Conservation (phyloP, 108 stramenopile species). For the Craspedostauros australis region DNA sequence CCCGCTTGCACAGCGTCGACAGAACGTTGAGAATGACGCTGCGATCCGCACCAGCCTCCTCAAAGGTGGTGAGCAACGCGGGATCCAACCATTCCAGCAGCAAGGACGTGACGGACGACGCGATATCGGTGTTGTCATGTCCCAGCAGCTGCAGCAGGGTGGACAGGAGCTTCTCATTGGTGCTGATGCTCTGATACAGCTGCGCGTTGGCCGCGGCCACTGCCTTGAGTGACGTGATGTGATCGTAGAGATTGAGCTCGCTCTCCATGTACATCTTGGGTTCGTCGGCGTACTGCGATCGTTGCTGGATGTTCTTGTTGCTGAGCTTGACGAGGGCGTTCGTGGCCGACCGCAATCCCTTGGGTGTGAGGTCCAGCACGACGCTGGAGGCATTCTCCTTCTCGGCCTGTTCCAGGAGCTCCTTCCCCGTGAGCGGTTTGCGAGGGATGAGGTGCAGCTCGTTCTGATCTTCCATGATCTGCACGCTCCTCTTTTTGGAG, state of each 20-base stretch:
- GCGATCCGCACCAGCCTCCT: constrained; percentile 5
- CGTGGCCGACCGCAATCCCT: constrained; percentile 40
- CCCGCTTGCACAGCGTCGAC: constrained; percentile 5
- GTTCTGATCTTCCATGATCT: constrained; percentile 42
- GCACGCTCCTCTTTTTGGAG: constrained; percentile 20
- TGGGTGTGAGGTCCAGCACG: constrained; percentile 41
- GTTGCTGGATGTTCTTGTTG: constrained; percentile 39
- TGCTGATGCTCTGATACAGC: constrained; percentile 33
- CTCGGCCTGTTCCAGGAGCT: constrained; percentile 69
- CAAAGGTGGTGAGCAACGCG: constrained; percentile 16
- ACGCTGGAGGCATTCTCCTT: constrained; percentile 14
- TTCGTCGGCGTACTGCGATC: constrained; percentile 38
- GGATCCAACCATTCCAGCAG: constrained; percentile 72
- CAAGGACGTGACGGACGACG: constrained; percentile 42
- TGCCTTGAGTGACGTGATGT: constrained; percentile 34
- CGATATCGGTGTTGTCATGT: constrained; percentile 68
- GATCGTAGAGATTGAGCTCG: constrained; percentile 67
- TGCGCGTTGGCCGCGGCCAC: constrained; percentile 40
- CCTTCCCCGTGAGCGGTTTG: constrained; percentile 17
- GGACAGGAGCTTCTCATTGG: constrained; percentile 13
- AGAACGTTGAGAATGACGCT: constrained; percentile 2
- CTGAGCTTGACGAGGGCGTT: constrained; percentile 28
- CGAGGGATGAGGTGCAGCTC: constrained; percentile 33
- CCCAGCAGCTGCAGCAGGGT: constrained; percentile 32
- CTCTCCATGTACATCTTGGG: constrained; percentile 61